Base-by-base conservation (phyloP, 1,139 yeast genomes). In the Arxiozyma telluris region DNA sequence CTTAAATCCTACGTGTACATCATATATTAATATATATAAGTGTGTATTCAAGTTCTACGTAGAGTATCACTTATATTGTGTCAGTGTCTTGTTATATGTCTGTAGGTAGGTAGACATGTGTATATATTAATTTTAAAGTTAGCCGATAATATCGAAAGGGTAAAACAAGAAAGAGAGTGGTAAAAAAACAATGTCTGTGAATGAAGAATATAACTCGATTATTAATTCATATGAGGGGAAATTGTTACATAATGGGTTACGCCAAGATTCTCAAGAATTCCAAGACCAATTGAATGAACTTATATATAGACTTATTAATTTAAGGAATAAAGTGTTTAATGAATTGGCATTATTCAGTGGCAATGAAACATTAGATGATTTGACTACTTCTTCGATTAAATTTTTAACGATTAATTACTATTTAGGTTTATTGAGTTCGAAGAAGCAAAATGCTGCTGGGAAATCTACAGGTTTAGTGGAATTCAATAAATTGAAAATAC, bases 341-440 rank as follows among this genome's bases (percentile, higher is more conserved):
- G 59, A 64, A 23, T 61, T 76, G 23, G 70, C 75, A n/a, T 65
- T 83, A 34, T 84, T 83, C 67, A 83, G 89, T 62, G 72, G 71
- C 9, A 84, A 84, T 65, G 91, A 84, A 62, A 62, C 73, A 0
- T 58, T 83, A 3, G 80, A 77, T 0, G 91, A 84, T 59, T 63
- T 84, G 22, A 74, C 77, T 52, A 80, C 86, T 1, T 67, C 72
- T 17, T 79, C 84, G 49, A 65, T 84, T 27, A 82, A 81, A 44
- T 83, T 78, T 58, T 64, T 83, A 17, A 71, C 77, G 15, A 64
- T 81, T 0, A 79, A 80, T 55, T 84, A 72, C 63, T 77, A 81
- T 58, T 62, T 82, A 46, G 87, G 79, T 1, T 52, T 57, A 41
- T 52, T 67, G 55, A 56, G 65, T 44, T 58, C 66, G 2, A 63